Evolutionary conservation across 306 rosid species (phyloP), one percentile per base, ranked within the genome.

Genomic region (Inga oerstediana): DNA sequence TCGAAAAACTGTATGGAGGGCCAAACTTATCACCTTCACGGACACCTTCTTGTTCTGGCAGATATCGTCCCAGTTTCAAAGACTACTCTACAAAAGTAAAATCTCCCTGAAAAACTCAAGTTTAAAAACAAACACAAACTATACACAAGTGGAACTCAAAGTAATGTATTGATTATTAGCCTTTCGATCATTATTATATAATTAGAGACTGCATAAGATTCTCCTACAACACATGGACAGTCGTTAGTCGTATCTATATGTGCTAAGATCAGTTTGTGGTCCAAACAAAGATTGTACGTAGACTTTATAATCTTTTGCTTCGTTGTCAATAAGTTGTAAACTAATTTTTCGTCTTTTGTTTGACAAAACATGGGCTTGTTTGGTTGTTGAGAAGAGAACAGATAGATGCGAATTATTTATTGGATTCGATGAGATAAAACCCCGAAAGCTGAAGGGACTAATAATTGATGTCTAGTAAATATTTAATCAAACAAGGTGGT

Each of bases 201-300:
- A 61, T 72, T 64, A 79, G 41, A 76, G 41, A 68, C 77, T 49
- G 72, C 51, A 37, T 75, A 61, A 68, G 86, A 82, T 85, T 74
- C 82, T 69, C 61, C 48, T n/a, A 61, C 68, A 66, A 67, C 89
- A 73, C 84, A 84, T 79, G 86, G 84, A 39, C 56, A 75, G 80
- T 9, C 32, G 16, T 62, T 27, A 12, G 68, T 52, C 37, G 79
- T 35, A n/a, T 65, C 3, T 48, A 13, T 48, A 48, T 3, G 2
- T 48, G 68, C 51, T 39, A 54, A 46, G 82, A 83, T 58, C 49
- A 35, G 34, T 54, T 24, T 78, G 82, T 81, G 86, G 89, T 86
- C 87, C 82, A 78, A 41, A 69, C 43, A 70, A 71, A 83, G 43
- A 41, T 44, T 71, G 32, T 44, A 11, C 19, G 34, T 4, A 10